Base-by-base conservation (phyloP, 2,329 filamentous ascomycete species). In the Verticillium klebahnii region DNA sequence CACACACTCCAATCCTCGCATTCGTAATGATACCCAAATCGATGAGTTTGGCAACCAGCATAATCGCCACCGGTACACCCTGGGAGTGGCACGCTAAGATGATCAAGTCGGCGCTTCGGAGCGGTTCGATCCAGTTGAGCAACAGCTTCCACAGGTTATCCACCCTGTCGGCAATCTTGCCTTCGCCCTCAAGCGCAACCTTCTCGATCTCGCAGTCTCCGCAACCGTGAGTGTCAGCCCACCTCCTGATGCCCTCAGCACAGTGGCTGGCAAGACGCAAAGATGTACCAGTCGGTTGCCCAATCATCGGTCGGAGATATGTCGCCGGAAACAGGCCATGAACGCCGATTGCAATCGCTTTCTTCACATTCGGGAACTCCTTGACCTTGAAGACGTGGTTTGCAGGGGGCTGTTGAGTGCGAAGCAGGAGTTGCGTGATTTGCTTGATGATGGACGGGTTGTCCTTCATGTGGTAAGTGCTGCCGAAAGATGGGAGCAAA, bases 81-180 rank as follows among this genome's bases (percentile, higher is more conserved):
- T 99, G 95, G 2, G 92, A 96, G 74, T 99, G 95, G 63, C 93
- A 97, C 2, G 92, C 92, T n/a, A 99, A 80, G 45, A 99, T 76
- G 52, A 99, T 89, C 64, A 98, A 89, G 74, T 99, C 95, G 0
- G 95, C 93, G 60, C 85, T 85, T 59, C 91, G 88, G 36, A 99
- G 90, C 66, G 94, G 89, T 40, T 97, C 92, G 66, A 97, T 91
- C 92, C 93, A 97, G 73, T 97, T 97, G 32, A 97, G 82, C 61
- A 99, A 81, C 11, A 98, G 82, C 74, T 94, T 96, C 95, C 95
- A 99, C 7, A 99, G 78, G 45, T 96, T 91, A 64, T 96, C 91
- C 1, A 98, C 92, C 7, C 95, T 85, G 65, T 98, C 93, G 2
- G 85, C 85, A 56, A 99, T 95, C 72, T 91, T 92, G 29, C 95